These are phyloP conservation scores for Senna tora DNA, from an alignment of 306 rosid genomes.

Conservation along the genomic window DNA sequence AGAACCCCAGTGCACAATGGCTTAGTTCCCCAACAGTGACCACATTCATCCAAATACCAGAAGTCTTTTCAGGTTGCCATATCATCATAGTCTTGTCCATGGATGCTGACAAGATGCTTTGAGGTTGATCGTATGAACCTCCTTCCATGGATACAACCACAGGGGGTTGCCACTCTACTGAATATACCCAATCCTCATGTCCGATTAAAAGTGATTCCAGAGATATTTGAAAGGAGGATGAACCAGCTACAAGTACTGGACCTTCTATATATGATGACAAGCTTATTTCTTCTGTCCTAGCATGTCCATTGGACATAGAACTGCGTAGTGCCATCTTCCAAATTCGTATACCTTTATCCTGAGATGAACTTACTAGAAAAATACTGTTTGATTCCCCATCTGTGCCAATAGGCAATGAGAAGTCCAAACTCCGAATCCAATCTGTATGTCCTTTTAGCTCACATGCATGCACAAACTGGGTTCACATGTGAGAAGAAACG, in stretches of 20 bases:
- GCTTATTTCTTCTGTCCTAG: slow-evolving; percentile 60
- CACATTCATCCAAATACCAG: slow-evolving; percentile 98
- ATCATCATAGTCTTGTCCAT: slow-evolving; percentile 99
- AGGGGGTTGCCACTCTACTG: slow-evolving; percentile 94
- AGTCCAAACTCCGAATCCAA: slow-evolving; percentile 98
- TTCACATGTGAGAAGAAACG: slow-evolving; percentile 35
- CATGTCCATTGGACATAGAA: slow-evolving; percentile 47
- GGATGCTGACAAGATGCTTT: slow-evolving; percentile 92
- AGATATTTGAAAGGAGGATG: slow-evolving; percentile 78
- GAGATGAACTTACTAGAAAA: slow-evolving; percentile 90
- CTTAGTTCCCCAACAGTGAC: slow-evolving; percentile 96
- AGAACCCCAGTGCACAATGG: slow-evolving; percentile 96
- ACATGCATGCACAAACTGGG: slow-evolving; percentile 77
- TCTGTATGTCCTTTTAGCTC: slow-evolving; percentile 94
- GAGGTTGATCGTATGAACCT: slow-evolving; percentile 64
- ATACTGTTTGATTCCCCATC: slow-evolving; percentile 59
- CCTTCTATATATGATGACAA: slow-evolving; percentile 90
- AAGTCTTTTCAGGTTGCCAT: slow-evolving; percentile 91
- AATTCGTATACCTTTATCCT: slow-evolving; percentile 87
- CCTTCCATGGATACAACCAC: slow-evolving; percentile 51
- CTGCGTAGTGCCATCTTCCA: slow-evolving; percentile 71
- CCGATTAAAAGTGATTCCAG: slow-evolving; percentile 93
- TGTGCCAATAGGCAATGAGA: slow-evolving; percentile 67
- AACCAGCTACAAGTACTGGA: slow-evolving; percentile 76
- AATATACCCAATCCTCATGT: slow-evolving; percentile 99